These are phyloP conservation scores for Neonectria ditissima DNA, from an alignment of 2,329 filamentous ascomycete genomes.

Conservation along the genomic window DNA sequence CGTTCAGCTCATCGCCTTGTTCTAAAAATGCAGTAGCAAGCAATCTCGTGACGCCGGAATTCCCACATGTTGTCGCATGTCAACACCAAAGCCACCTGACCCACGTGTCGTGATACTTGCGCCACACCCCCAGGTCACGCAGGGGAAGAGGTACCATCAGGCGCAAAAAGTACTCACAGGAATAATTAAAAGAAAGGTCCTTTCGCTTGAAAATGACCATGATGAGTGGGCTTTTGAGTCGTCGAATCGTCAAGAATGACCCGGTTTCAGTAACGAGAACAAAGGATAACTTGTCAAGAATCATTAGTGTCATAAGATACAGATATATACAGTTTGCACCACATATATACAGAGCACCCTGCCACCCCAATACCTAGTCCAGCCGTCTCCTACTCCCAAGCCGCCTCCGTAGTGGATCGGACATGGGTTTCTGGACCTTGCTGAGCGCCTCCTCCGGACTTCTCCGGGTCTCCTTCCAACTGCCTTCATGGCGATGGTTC, in stretches of 20 bases:
- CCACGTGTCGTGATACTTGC: slow-evolving; percentile 41
- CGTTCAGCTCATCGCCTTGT: slow-evolving; percentile 13
- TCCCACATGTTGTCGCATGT: slow-evolving; percentile 32
- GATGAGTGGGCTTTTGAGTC: slow-evolving; percentile 22
- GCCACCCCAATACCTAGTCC: slow-evolving; percentile 52
- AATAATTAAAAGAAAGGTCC: slow-evolving; percentile 37
- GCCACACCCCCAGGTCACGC: slow-evolving; percentile 37
- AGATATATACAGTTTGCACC: slow-evolving; percentile 53
- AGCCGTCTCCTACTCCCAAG: slow-evolving; percentile 55
- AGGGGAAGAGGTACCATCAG: slow-evolving; percentile 40
- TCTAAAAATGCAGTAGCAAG: slow-evolving; percentile 14
- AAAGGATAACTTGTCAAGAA: slow-evolving; percentile 32
- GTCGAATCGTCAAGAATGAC: slow-evolving; percentile 33
- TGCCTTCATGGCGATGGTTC: slow-evolving; percentile 44
- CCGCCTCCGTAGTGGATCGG: slow-evolving; percentile 56
- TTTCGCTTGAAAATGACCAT: slow-evolving; percentile 41
- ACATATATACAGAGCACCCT: slow-evolving; percentile 55
- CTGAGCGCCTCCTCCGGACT: slow-evolving; percentile 60
- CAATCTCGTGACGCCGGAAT: slow-evolving; percentile 38
- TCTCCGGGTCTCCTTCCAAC: slow-evolving; percentile 52
- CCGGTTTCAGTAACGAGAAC: slow-evolving; percentile 27
- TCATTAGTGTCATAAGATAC: slow-evolving; percentile 53
- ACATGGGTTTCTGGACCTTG: slow-evolving; percentile 61
- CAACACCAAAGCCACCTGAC: slow-evolving; percentile 45
- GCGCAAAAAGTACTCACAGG: slow-evolving; percentile 40